Evolutionary conservation across 2,329 filamentous ascomycete species (phyloP).

Genomic region (Alternaria sp.): DNA sequence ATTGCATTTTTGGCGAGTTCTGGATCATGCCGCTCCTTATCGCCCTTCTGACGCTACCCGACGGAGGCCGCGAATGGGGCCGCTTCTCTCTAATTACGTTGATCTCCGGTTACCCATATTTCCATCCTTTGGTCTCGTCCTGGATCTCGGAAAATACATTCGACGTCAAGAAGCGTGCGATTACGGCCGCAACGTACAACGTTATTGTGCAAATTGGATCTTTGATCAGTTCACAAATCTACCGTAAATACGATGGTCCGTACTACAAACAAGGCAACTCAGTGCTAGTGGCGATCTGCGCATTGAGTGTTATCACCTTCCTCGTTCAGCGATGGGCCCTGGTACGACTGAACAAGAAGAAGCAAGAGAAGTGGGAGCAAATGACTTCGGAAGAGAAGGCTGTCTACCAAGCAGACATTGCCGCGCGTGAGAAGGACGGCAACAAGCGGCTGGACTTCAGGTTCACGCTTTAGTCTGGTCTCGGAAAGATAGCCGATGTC

Average conservation of each 20-base stretch:
- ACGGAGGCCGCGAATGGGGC: slow-evolving; percentile 48
- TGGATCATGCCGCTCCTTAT: slow-evolving; percentile 55
- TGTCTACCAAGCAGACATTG: slow-evolving; percentile 57
- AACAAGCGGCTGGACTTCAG: slow-evolving; percentile 54
- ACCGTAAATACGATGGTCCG: slow-evolving; percentile 63
- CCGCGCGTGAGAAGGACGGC: slow-evolving; percentile 42
- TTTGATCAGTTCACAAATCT: slow-evolving; percentile 57
- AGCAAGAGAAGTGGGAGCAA: slow-evolving; percentile 59
- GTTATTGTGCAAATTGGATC: slow-evolving; percentile 54
- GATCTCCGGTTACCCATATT: slow-evolving; percentile 53
- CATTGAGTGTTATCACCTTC: slow-evolving; percentile 60
- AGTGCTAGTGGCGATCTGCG: slow-evolving; percentile 60
- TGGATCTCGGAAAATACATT: slow-evolving; percentile 71
- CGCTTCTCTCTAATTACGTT: slow-evolving; percentile 52
- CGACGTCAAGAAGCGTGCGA: slow-evolving; percentile 68
- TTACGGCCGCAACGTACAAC: slow-evolving; percentile 72
- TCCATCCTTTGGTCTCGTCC: slow-evolving; percentile 67
- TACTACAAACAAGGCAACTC: slow-evolving; percentile 64
- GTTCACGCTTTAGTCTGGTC: slow-evolving; percentile 38
- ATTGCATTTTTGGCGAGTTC: slow-evolving; percentile 54
- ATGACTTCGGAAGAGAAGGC: slow-evolving; percentile 60
- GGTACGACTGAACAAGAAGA: slow-evolving; percentile 33
- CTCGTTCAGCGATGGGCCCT: slow-evolving; percentile 59
- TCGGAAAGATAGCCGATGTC: neutral
- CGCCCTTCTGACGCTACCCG: slow-evolving; percentile 48